Conservation (phyloP, 1,139 yeast genomes). For the Blastobotrys proliferans region DNA sequence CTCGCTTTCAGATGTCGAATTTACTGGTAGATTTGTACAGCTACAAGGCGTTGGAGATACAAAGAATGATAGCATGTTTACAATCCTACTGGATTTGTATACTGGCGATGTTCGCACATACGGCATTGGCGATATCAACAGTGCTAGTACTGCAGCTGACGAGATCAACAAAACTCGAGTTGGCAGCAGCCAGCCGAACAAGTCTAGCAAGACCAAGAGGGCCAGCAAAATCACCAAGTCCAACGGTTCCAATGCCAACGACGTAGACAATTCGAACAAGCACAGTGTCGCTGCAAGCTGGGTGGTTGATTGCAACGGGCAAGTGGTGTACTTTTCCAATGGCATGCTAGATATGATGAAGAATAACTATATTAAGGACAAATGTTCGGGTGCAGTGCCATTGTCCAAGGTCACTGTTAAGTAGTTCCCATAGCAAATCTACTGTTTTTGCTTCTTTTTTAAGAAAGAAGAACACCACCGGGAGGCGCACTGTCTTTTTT, state of each 20-base stretch:
- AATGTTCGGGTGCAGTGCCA: neutral
- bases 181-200: no score
- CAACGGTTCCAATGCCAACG: no score
- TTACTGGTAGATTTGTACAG: slow-evolving; percentile 4
- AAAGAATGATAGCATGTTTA: neutral
- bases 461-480: neutral
- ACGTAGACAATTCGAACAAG: no score
- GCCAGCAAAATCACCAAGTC: no score
- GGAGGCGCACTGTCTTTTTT: no score
- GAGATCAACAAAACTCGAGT: no score
- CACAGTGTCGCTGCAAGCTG: neutral
- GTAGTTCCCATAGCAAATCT: neutral
- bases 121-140: neutral
- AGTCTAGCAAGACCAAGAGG: no score
- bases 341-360: neutral
- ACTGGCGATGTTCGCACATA: neutral
- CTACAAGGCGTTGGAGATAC: neutral
- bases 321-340: neutral
- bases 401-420: neutral
- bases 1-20: neutral
- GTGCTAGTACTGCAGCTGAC: neutral
- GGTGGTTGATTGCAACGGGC: neutral
- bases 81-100: neutral
- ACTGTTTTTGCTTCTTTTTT: neutral
- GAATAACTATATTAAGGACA: neutral